These are phyloP conservation scores for Daedalea quercina DNA, from an alignment of 768 basidiomycete species.

Conservation along the genomic window DNA sequence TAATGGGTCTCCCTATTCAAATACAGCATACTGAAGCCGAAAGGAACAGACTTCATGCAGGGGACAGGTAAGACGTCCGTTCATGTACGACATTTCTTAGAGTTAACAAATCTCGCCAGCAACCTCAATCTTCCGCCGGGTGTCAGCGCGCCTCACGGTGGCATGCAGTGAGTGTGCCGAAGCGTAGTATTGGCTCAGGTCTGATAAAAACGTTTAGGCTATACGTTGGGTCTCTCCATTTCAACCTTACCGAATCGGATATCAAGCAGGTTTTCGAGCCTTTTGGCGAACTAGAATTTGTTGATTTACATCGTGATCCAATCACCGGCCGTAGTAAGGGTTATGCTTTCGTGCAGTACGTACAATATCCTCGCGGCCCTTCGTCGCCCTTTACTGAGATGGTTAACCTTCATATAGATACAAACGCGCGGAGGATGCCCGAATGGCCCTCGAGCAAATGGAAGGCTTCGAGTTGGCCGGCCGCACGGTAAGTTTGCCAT, in stretches of 20 bases:
- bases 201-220: constrained; percentile 43
- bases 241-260: constrained; percentile 94
- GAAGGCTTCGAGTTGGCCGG: constrained; percentile 98
- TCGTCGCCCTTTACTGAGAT: too few species aligned
- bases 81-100: constrained; percentile 3
- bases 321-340: constrained; percentile 95
- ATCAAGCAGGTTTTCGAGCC: constrained; percentile 99
- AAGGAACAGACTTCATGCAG: constrained; percentile 83
- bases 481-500: constrained; percentile 56
- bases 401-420: constrained; percentile 44
- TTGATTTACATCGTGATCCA: constrained; percentile 94
- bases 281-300: constrained; percentile 96
- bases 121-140: constrained; percentile 83
- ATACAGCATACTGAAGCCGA: constrained; percentile 97
- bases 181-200: constrained; percentile 13
- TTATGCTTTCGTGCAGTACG: constrained; percentile 95
- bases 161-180: constrained; percentile 69
- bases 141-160: constrained; percentile 67
- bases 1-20: constrained; percentile 97
- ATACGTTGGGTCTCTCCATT: constrained; percentile 95
- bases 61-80: constrained; percentile 60
- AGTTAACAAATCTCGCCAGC: constrained; percentile 27
- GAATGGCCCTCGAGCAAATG: constrained; percentile 98
- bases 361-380: constrained; percentile 6
- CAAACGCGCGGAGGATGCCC: constrained; percentile 86